A percentile compares a stretch with the other conserved stretches of the same genome.
Evolutionary conservation across 2,329 filamentous ascomycete species (phyloP).

Genomic region (Chaetothyriales sp.): DNA sequence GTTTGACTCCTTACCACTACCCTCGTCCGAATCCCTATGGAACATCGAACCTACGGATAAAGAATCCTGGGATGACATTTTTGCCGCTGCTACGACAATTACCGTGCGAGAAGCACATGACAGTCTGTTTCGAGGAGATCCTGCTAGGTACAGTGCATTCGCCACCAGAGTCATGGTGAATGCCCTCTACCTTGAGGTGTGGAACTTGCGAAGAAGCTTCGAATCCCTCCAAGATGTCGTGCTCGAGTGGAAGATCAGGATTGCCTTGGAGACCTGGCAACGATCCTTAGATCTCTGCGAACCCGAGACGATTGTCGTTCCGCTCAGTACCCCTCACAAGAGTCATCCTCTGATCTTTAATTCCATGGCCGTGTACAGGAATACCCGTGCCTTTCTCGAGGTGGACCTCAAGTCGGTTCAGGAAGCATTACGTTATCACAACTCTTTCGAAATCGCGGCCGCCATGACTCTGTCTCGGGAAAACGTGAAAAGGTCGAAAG

Average conservation of each 20-base stretch:
- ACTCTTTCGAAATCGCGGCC: slow-evolving; percentile 89
- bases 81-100: slow-evolving; percentile 54
- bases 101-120: slow-evolving; percentile 92
- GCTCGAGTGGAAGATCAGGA: slow-evolving; percentile 90
- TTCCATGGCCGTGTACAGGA: slow-evolving; percentile 90
- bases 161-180: slow-evolving; percentile 98
- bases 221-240: slow-evolving; percentile 94
- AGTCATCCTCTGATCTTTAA: slow-evolving; percentile 96
- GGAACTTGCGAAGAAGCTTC: slow-evolving; percentile 98
- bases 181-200: slow-evolving; percentile 91
- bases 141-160: slow-evolving; percentile 84
- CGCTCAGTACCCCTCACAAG: slow-evolving; percentile 85
- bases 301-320: slow-evolving; percentile 73
- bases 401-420: slow-evolving; percentile 93
- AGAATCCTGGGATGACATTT: slow-evolving; percentile 64
- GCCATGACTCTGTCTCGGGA: slow-evolving; percentile 92
- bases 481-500: slow-evolving; percentile 81
- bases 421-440: slow-evolving; percentile 90
- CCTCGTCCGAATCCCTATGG: slow-evolving; percentile 88
- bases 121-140: slow-evolving; percentile 86
- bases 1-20: slow-evolving; percentile 82
- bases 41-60: slow-evolving; percentile 70
- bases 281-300: slow-evolving; percentile 88
- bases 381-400: slow-evolving; percentile 78
- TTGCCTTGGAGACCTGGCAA: slow-evolving; percentile 97